These are phyloP conservation scores for Geotrichum carabidarum DNA, from an alignment of 1,139 yeast genomes.

Conservation along the genomic window DNA sequence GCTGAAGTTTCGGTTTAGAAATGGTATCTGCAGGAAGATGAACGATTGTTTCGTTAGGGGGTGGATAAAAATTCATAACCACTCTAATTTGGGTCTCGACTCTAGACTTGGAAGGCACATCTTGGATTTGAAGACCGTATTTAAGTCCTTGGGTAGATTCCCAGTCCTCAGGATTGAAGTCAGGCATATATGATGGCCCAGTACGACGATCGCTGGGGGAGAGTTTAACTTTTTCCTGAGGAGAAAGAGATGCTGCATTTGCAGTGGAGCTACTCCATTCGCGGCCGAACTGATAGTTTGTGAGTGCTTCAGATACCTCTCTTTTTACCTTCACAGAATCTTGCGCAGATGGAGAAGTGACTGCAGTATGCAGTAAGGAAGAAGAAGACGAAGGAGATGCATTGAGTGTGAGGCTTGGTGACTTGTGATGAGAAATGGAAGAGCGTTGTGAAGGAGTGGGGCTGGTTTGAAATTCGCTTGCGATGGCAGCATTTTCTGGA, in stretches of 20 bases:
- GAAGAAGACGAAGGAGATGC: background rate
- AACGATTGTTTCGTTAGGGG: constrained; percentile 62
- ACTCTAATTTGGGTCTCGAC: constrained; percentile 90
- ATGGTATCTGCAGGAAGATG: constrained; percentile 80
- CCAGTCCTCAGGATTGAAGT: constrained; percentile 34
- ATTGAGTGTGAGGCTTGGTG: background rate
- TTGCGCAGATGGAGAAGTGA: background rate
- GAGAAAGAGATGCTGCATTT: too few species aligned
- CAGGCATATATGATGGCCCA: constrained; percentile 32
- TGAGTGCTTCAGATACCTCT: constrained; percentile 12
- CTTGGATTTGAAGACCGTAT: constrained; percentile 51
- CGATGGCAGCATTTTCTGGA: background rate
- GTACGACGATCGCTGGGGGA: background rate
- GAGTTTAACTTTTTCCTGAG: too few species aligned
- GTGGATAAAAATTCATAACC: constrained; percentile 59
- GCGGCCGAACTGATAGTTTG: constrained; percentile 16
- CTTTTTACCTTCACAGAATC: background rate
- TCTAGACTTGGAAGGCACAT: constrained; percentile 70
- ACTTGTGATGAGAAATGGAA: background rate
- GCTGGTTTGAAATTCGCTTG: background rate
- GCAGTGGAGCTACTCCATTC: background rate
- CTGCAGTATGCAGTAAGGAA: background rate
- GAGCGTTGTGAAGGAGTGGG: background rate
- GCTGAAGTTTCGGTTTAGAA: constrained; percentile 70
- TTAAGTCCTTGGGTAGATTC: constrained; percentile 42